Evolutionary conservation across 805 yeast species (phyloP).

Genomic region (Suhomyces kilbournensis): DNA sequence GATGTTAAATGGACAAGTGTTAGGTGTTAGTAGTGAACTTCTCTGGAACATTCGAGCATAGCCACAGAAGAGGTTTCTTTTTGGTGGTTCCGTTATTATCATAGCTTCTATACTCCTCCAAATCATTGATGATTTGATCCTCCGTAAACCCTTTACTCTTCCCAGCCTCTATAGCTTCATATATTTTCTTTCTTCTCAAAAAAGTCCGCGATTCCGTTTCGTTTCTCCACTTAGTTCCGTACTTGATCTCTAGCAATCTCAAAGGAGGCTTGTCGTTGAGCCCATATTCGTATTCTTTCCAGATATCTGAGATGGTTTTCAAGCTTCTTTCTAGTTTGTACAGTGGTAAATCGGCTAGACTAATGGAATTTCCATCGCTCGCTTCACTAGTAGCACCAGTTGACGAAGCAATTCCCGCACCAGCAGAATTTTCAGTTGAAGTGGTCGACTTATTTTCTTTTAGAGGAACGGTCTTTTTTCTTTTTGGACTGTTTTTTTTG

Average conservation of each 20-base stretch:
- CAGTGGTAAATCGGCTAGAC: not conserved
- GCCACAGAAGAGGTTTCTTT: slow-evolving; percentile 20
- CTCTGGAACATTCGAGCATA: slow-evolving; percentile 13
- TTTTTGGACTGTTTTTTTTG: not conserved
- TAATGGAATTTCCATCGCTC: not conserved
- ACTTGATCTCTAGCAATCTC: slow-evolving; percentile 45
- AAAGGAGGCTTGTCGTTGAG: slow-evolving; percentile 52
- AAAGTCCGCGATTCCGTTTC: slow-evolving; percentile 54
- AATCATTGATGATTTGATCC: slow-evolving; percentile 41
- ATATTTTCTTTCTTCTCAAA: slow-evolving; percentile 50
- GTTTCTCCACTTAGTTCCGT: slow-evolving; percentile 54
- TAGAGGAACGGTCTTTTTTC: not conserved
- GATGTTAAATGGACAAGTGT: too few relatives aligned
- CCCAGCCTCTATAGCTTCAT: slow-evolving; percentile 54
- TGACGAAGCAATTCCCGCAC: not conserved
- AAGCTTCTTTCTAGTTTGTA: slow-evolving; percentile 13
- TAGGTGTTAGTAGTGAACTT: slow-evolving; percentile 9
- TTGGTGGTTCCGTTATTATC: slow-evolving; percentile 40
- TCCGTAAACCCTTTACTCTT: slow-evolving; percentile 42
- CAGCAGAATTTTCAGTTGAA: not conserved
- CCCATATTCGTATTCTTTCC: slow-evolving; percentile 57
- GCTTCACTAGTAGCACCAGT: not conserved
- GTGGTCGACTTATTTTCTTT: not conserved
- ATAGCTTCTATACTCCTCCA: slow-evolving; percentile 44
- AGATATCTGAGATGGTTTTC: slow-evolving; percentile 37